phyloP scores from a whole-genome alignment of 78 protist species.

The Creolimax fragrantissima region DNA sequence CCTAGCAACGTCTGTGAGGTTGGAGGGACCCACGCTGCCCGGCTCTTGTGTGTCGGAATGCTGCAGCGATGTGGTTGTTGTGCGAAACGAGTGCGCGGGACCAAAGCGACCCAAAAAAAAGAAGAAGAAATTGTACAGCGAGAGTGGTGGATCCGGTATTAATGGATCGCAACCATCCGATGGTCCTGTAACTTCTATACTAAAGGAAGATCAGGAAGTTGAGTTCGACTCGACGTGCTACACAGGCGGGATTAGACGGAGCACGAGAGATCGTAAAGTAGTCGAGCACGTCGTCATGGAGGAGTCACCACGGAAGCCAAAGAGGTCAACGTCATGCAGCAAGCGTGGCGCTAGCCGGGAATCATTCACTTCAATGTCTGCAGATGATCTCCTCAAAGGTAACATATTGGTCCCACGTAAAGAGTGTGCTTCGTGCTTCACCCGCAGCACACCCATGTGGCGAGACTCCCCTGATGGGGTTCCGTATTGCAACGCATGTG shows the following conservation, averaged over 20 bases:
- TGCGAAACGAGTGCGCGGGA: not conserved
- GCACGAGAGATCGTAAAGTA: not conserved
- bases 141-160: too few relatives aligned
- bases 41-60: not conserved
- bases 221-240: not conserved
- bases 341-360: not conserved
- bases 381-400: too few relatives aligned
- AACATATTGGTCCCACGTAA: not conserved
- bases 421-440: slow-evolving; percentile 1
- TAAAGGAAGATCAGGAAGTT: not conserved
- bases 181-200: too few relatives aligned
- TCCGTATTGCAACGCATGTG: slow-evolving; percentile 31
- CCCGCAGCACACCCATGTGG: slow-evolving; percentile 17
- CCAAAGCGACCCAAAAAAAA: not conserved
- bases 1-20: too few relatives aligned
- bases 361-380: not conserved
- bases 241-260: not conserved
- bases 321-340: not conserved
- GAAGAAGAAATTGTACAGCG: not conserved
- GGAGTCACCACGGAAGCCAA: not conserved
- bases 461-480: not conserved
- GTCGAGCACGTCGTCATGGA: not conserved
- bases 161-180: too few relatives aligned
- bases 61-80: not conserved
- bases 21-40: too few relatives aligned